Base-by-base conservation (phyloP, 1,139 yeast genomes). In the Hyphopichia burtonii region DNA sequence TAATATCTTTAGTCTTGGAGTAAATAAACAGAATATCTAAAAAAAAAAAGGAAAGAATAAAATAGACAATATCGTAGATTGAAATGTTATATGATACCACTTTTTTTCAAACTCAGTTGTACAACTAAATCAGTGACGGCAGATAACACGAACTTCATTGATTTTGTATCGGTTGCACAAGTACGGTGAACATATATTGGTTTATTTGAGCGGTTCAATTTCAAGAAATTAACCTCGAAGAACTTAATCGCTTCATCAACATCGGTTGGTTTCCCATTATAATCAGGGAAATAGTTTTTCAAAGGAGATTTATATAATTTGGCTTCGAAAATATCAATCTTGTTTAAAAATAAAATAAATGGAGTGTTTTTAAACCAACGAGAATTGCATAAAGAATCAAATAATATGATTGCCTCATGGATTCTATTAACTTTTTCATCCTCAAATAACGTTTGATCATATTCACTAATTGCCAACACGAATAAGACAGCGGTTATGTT, bases 121-220 rank as follows among this genome's bases (percentile, higher is more conserved):
- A 91, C 80, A 39, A 93, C 80, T 77, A 89, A 76, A 64, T 93
- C 99, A 1, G 97, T 89, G 6, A 90, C 96, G 0, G 98, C 98
- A 10, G 88, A 80, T 49, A 93, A 72, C 23, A 93, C 96, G 61
- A 90, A 91, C 56, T 80, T 78, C 96, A 91, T 91, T 22, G 88
- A 76, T 42, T 78, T 74, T 0, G 96, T 82, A 61, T 94, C 99
- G 0, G 99, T 93, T 2, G 99, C 99, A 68, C 97, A 90, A 1
- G 99, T 94, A 51, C 91, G 71, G 64, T 90, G 97, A 22, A 89
- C 85, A 60, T 94, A 94, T 28, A 91, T 80, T 6, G 91, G 93
- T 56, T 86, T 84, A 40, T 78, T 76, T 2, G 85, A 72, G 44
- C 80, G 69, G 58, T 87, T 87, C 51, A 85, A 60, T 43, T 78